These are phyloP conservation scores for Prunus campanulata DNA, from an alignment of 306 rosid species.

Conservation along the genomic window DNA sequence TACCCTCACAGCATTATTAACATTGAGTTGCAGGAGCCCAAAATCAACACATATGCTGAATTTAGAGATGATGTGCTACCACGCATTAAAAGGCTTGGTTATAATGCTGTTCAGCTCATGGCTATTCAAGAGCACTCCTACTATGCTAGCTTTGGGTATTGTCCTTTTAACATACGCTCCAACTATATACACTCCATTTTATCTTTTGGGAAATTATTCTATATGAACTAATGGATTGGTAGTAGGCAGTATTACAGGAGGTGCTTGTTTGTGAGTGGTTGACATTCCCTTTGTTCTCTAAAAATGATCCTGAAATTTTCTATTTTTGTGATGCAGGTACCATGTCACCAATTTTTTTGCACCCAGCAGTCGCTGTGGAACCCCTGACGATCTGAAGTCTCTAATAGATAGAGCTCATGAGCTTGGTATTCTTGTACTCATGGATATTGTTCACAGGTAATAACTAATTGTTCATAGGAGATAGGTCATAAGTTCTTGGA, in stretches of 20 bases:
- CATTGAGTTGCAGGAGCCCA: conserved; percentile 64
- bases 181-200: conserved; percentile 5
- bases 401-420: conserved; percentile 92
- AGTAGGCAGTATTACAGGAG: background rate
- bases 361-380: conserved; percentile 97
- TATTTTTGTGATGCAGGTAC: conserved; percentile 51
- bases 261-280: background rate
- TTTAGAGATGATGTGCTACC: conserved; percentile 88
- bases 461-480: background rate
- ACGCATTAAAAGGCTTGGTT: conserved; percentile 82
- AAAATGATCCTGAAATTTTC: conserved; percentile 6
- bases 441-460: conserved; percentile 99
- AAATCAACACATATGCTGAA: conserved; percentile 72
- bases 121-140: conserved; percentile 99
- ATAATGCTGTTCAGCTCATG: conserved; percentile 99
- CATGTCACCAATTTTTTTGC: conserved; percentile 98
- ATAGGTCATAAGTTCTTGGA: background rate
- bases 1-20: conserved; percentile 3
- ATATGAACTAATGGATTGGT: background rate
- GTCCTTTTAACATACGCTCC: conserved; percentile 16
- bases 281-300: background rate
- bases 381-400: conserved; percentile 94
- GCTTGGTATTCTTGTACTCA: conserved; percentile 90
- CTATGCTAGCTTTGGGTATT: conserved; percentile 98
- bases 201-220: background rate